Conservation (phyloP, 257 asterid species). For the Fraxinus excelsior region DNA sequence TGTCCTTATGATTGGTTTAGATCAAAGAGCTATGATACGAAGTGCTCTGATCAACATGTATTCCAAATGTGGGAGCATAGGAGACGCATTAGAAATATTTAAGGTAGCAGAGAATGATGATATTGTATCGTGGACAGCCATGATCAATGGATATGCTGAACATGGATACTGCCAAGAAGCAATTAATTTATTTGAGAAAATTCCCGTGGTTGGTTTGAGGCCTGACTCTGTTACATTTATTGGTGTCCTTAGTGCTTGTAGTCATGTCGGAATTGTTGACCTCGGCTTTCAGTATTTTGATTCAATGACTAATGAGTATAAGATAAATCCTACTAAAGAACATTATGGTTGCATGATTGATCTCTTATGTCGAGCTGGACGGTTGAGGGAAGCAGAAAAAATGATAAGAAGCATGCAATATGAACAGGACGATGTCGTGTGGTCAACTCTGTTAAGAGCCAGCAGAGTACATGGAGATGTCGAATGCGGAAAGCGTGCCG, state of each 20-base stretch:
- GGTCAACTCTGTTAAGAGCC: constrained; percentile 83
- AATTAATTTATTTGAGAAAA: constrained; percentile 64
- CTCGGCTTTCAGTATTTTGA: constrained; percentile 73
- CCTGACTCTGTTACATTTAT: constrained; percentile 81
- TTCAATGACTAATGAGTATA: constrained; percentile 54
- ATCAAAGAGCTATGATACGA: constrained; percentile 48
- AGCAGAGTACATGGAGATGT: constrained; percentile 75
- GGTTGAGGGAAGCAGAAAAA: constrained; percentile 66
- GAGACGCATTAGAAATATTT: constrained; percentile 56
- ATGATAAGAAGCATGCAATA: constrained; percentile 81
- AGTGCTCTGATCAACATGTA: constrained; percentile 80
- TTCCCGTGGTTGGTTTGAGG: constrained; percentile 46
- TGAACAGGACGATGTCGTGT: constrained; percentile 73
- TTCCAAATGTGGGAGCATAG: constrained; percentile 79
- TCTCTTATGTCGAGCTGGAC: constrained; percentile 87
- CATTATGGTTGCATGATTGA: constrained; percentile 95
- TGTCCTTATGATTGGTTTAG: constrained; percentile 66
- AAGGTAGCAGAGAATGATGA: constrained; percentile 49
- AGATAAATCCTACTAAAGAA: constrained; percentile 63
- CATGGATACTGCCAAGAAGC: constrained; percentile 85
- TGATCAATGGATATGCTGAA: constrained; percentile 91
- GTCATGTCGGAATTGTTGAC: constrained; percentile 77
- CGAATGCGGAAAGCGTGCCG: constrained; percentile 72
- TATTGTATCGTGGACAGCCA: constrained; percentile 84
- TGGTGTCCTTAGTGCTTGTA: constrained; percentile 86